phyloP scores from a whole-genome alignment of 257 asterid species.

The Parsonsia alboflavescens region DNA sequence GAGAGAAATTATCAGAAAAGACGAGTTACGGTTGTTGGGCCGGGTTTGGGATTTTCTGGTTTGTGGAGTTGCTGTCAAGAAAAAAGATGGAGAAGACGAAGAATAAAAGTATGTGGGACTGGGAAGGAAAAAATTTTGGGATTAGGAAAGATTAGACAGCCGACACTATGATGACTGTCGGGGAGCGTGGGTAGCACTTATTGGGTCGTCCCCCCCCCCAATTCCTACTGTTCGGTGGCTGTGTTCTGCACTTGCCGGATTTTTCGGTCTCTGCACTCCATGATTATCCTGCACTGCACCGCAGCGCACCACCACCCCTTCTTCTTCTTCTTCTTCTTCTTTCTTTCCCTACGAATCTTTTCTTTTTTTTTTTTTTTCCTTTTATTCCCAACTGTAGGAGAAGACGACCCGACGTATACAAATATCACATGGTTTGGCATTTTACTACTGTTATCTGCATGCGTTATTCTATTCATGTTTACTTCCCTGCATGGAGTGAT shows the following conservation, averaged over 20 bases:
- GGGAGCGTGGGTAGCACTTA: slow-evolving; percentile 40
- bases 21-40: not conserved
- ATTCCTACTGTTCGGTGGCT: not conserved
- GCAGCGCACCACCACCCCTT: not conserved
- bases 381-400: not conserved
- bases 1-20: too few relatives aligned
- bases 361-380: not conserved
- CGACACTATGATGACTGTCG: slow-evolving; percentile 40
- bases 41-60: not conserved
- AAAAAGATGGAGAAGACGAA: not conserved
- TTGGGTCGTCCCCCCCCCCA: slow-evolving; percentile 14
- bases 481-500: not conserved
- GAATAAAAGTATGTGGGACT: not conserved
- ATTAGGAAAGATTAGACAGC: slow-evolving; percentile 21
- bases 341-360: too few relatives aligned
- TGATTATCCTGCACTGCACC: slow-evolving; percentile 1
- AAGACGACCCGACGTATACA: not conserved
- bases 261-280: slow-evolving; percentile 18
- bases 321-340: too few relatives aligned
- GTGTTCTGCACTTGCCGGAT: slow-evolving; percentile 19
- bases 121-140: slow-evolving; percentile 10
- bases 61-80: not conserved
- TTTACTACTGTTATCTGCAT: not conserved
- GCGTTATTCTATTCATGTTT: not conserved
- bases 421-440: not conserved